phyloP scores from a whole-genome alignment of 2,329 filamentous ascomycete species.

The Pezicula radicicola region DNA sequence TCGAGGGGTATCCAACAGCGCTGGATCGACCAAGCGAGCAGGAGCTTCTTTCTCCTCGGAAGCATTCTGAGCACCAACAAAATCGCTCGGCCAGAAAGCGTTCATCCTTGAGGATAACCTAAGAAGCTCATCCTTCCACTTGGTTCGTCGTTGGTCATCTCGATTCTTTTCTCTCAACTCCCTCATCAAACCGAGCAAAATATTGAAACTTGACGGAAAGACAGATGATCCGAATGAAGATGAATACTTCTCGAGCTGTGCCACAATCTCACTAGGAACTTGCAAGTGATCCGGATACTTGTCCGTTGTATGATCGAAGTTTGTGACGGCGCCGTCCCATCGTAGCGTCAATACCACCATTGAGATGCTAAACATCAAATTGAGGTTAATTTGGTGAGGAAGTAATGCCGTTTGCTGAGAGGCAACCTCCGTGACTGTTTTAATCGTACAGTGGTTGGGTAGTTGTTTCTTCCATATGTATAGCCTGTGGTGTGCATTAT shows the following conservation, averaged over 20 bases:
- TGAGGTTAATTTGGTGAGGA: not conserved
- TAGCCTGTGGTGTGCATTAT: not conserved
- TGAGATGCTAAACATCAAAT: not conserved
- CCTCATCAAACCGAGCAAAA: not conserved
- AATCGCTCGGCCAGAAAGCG: not conserved
- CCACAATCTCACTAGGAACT: not conserved
- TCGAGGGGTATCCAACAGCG: no score
- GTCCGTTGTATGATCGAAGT: not conserved
- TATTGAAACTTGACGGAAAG: not conserved
- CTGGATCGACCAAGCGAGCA: not conserved
- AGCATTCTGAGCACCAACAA: not conserved
- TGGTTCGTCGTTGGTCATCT: not conserved
- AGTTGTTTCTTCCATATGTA: slow-evolving; percentile 1
- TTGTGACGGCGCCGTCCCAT: not conserved
- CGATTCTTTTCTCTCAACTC: not conserved
- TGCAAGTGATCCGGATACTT: not conserved
- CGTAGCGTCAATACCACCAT: not conserved
- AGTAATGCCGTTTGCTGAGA: not conserved
- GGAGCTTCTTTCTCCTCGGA: not conserved
- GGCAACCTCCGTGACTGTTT: not conserved
- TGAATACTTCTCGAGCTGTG: not conserved
- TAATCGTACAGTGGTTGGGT: not conserved
- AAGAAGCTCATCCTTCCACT: not conserved
- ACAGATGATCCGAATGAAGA: not conserved
- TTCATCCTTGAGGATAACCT: not conserved